Evolutionary conservation across 164 flowering plant genomes (phyloP), one percentile per base, ranked within the genome.

Genomic region (Kalanchoe fedtschenkoi): DNA sequence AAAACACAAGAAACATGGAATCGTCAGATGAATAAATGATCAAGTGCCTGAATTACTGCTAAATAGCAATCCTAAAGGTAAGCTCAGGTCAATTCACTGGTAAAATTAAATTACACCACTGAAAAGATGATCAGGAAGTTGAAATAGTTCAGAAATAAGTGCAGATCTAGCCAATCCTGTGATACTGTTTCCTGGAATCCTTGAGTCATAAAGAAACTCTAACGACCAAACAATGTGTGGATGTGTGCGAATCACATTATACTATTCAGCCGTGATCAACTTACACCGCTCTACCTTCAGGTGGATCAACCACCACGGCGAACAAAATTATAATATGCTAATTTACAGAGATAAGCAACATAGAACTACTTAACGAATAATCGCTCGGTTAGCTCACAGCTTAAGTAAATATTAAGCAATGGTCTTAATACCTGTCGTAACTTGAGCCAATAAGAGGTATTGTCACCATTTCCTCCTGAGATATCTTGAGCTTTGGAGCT

Each of bases 401-500:
- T 8, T 8, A 37, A 37, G 39, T 37, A 19, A 46, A 21, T 1
- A 26, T 26, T 51, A 51, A 51, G 55, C 28, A 28, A 17, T 51
- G 56, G 26, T 22, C 2, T 15, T 51, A 1, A 28, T 47, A 89
- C 97, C 92, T 89, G 77, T 93, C 97, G 71, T 93, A 93, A 71
- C 83, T 80, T 37, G 88, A 82, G 65, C 93, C 91, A 46, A 93
- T 88, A 41, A 83, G 61, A 30, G 98, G 98, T 37, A 93, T 88
- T 1, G 90, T 83, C 53, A 93, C 96, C 97, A 88, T 88, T 80
- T 93, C 98, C 47, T 93, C 98, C 66, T 79, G 83, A 4, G 96
- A 74, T 74, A 89, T 88, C 83, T 88, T 93, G 34, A 93, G 78
- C 79, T 88, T 93, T 7, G 98, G 98, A 37, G 98, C 95, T 76